Evolutionary conservation across 2,329 filamentous ascomycete genomes (phyloP), one percentile per base, ranked within the genome.

Genomic region (Tolypocladium ophioglossoides): DNA sequence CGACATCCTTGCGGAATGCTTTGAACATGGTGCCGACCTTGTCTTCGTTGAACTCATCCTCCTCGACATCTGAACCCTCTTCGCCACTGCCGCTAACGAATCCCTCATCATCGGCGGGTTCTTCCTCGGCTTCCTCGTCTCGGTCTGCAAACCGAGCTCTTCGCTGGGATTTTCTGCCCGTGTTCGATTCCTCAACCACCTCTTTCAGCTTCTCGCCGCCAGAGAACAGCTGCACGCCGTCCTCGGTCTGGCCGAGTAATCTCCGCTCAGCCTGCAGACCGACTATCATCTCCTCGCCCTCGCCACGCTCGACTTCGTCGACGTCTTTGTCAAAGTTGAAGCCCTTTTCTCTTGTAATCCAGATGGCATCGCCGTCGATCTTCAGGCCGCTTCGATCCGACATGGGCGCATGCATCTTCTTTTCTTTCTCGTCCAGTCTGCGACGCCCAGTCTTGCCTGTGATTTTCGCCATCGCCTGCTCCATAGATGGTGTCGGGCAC

Each of bases 311-410:
- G 34, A 79, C 79, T 12, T 83, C 79, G 12, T 89, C 84, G 2
- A 71, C 78, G 34, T 83, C 80, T 59, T 78, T 79, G 67, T 85
- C 78, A 60, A 99, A 96, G 4, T 82, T 95, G 62, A 86, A 86
- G 0, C 83, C 83, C 62, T 84, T 85, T 52, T 86, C 82, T 54
- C 80, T 74, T 11, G 83, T 85, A 56, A 86, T 96, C 74, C 95
- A 99, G 39, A 99, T 91, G 9, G 92, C 91, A 71, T 99, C 94
- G 57, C 95, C 95, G 61, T 99, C 94, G 52, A 99, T 92, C 66
- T 97, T 85, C 14, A 99, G 82, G 63, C 94, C 94, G 60, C 91
- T 95, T 37, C 96, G 91, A 71, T 99, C 94, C 30, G 91, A 96
- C 92, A 99, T 97, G 37, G 94, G 95, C 3, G 94, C 95, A 70